Conservation (phyloP, 257 asterid species). For the Nicotiana tomentosiformis region DNA sequence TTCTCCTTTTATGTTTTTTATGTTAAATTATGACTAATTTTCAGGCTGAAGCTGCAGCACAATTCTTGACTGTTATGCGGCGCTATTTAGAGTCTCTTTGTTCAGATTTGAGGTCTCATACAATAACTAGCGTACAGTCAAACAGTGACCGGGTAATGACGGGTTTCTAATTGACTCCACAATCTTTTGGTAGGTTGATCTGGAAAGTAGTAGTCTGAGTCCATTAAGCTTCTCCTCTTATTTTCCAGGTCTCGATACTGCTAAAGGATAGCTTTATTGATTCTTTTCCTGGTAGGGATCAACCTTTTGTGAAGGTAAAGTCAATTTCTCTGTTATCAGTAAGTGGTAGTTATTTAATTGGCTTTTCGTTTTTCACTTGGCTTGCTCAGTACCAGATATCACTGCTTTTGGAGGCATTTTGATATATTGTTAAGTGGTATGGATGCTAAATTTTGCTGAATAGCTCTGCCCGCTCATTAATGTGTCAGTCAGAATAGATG, state of each 20-base stretch:
- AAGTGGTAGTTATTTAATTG: slow-evolving; percentile 9
- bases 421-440: background rate
- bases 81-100: slow-evolving; percentile 71
- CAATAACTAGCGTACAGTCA: slow-evolving; percentile 78
- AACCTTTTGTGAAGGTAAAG: slow-evolving; percentile 67
- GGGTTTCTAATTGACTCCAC: background rate
- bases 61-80: slow-evolving; percentile 51
- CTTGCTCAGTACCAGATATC: background rate
- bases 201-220: background rate
- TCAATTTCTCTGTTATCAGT: background rate
- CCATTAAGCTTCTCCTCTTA: slow-evolving; percentile 1
- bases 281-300: slow-evolving; percentile 65
- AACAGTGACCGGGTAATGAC: slow-evolving; percentile 59
- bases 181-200: background rate
- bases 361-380: background rate
- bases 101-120: slow-evolving; percentile 71
- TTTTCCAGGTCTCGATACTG: slow-evolving; percentile 74
- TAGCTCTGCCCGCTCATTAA: background rate
- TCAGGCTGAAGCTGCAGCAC: slow-evolving; percentile 76
- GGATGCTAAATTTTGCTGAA: background rate
- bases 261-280: slow-evolving; percentile 77
- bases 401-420: background rate
- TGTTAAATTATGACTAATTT: slow-evolving; percentile 4
- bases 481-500: background rate
- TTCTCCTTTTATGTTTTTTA: background rate